Base-by-base conservation (phyloP, 495 filamentous ascomycete species). In the Beverwykella pulmonaria region DNA sequence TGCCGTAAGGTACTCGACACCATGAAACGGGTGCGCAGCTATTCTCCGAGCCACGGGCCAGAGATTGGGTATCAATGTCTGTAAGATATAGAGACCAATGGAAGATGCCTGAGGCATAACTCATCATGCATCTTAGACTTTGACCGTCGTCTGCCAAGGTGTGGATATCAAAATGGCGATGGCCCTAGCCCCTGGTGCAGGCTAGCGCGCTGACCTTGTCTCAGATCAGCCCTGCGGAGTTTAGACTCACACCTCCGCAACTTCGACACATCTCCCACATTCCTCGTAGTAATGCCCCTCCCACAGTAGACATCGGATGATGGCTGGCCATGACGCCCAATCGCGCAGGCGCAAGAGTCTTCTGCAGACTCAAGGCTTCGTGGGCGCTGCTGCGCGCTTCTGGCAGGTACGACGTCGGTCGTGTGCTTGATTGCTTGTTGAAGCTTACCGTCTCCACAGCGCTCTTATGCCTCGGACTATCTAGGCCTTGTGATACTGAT, bases 391-490 rank as follows among this genome's bases (percentile, higher is more conserved):
- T 19, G 76, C 79, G 27, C 76, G 82, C 61, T 82, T 85, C 69
- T 86, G 83, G 84, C 71, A 73, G 60, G 71, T 73, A 50, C 14
- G 25, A 7, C 17, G 14, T 46, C 17, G 12, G 50, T 59, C 30
- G 36, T 17, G 62, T 59, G 62, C 53, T 23, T 36, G 23, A 25
- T 32, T 15, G 25, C 15, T 52, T 53, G 7, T 41, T n/a, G 10
- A 59, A 49, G 53, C 48, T 53, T 29, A 50, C 41, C 55, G 46
- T 29, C 17, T 20, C 36, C n/a, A 23, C 46, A 91, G 86, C 87
- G 84, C 74, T 90, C 92, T 0, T 96, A 97, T 78, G 88, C 89
- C 15, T 83, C 90, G 9, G 95, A 98, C 75, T 97, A 93, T 76
- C 73, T 96, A 46, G 93, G 90, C 27, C 83, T 97, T 54, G 81